Conservation (phyloP, 495 filamentous ascomycete genomes). For the Podospora fimiseda region DNA sequence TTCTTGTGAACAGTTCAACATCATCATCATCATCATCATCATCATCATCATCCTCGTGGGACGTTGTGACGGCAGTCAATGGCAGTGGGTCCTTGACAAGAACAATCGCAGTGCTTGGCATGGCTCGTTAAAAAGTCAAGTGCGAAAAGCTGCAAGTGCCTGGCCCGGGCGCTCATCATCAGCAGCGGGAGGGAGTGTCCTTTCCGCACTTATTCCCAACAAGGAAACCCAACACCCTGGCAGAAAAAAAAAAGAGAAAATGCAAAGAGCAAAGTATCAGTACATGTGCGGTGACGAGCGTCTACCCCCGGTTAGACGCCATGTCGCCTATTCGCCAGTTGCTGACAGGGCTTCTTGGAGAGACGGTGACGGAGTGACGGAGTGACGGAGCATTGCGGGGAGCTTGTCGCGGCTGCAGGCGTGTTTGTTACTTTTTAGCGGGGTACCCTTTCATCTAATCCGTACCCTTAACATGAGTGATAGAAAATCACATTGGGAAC, state of each 20-base stretch:
- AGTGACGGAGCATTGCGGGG: too few species aligned
- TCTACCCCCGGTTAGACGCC: slow-evolving; percentile 11
- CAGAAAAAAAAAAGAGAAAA: neutral
- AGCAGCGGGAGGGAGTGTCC: slow-evolving; percentile 19
- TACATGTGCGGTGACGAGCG: slow-evolving; percentile 11
- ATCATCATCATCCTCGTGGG: neutral
- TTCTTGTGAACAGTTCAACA: too few species aligned
- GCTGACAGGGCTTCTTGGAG: neutral
- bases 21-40: too few species aligned
- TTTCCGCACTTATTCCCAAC: slow-evolving; percentile 17
- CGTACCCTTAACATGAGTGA: too few species aligned
- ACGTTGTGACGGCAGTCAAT: neutral
- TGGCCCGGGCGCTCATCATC: slow-evolving; percentile 22
- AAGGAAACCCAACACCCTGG: slow-evolving; percentile 11
- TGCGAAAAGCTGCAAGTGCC: slow-evolving; percentile 23
- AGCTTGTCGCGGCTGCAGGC: neutral
- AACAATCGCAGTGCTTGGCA: slow-evolving; percentile 3
- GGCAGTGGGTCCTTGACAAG: neutral
- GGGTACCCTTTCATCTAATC: too few species aligned
- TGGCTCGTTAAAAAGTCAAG: slow-evolving; percentile 1
- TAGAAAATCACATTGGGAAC: neutral
- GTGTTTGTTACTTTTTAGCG: neutral
- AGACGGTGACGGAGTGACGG: neutral
- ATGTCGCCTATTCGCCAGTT: slow-evolving; percentile 4
- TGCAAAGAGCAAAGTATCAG: slow-evolving; percentile 13